A percentile compares a stretch with the other conserved stretches of the same genome.
phyloP scores from a whole-genome alignment of 768 basidiomycete species.

The Lactifluus hygrophoroides region DNA sequence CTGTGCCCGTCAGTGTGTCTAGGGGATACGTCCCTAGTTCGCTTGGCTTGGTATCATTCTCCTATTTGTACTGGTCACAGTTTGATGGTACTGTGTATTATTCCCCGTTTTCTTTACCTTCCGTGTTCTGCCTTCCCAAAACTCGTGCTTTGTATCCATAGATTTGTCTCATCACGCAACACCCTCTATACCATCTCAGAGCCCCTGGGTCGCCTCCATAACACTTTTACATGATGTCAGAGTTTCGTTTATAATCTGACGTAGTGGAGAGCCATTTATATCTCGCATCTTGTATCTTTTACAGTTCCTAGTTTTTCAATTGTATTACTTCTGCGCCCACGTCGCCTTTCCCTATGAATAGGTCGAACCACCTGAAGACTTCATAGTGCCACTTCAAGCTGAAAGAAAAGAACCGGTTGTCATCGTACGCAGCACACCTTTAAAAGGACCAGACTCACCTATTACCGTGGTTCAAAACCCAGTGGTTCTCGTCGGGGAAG shows the following conservation, averaged over 20 bases:
- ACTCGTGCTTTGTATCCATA: too few relatives aligned
- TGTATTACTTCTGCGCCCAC: neutral
- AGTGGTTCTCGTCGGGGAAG: slow-evolving; percentile 90
- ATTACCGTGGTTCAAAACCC: slow-evolving; percentile 78
- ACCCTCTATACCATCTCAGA: too few relatives aligned
- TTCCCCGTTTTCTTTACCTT: too few relatives aligned
- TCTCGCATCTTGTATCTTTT: neutral
- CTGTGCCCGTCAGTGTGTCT: too few relatives aligned
- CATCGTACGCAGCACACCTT: neutral
- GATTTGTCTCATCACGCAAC: too few relatives aligned
- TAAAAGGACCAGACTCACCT: slow-evolving; percentile 34
- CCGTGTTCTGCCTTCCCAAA: too few relatives aligned
- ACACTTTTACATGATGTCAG: neutral
- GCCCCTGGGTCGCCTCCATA: neutral
- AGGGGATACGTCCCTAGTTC: too few relatives aligned
- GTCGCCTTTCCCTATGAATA: slow-evolving; percentile 41
- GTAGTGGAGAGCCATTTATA: too few relatives aligned
- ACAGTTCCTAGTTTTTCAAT: neutral
- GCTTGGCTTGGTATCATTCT: too few relatives aligned
- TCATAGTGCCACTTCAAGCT: slow-evolving; percentile 95
- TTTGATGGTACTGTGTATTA: too few relatives aligned
- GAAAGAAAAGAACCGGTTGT: neutral
- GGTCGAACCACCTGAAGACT: slow-evolving; percentile 83
- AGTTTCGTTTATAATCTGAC: neutral
- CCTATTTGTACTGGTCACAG: too few relatives aligned